These are phyloP conservation scores for Mallotus repandus DNA, from an alignment of 441 rosid genomes.

Conservation along the genomic window DNA sequence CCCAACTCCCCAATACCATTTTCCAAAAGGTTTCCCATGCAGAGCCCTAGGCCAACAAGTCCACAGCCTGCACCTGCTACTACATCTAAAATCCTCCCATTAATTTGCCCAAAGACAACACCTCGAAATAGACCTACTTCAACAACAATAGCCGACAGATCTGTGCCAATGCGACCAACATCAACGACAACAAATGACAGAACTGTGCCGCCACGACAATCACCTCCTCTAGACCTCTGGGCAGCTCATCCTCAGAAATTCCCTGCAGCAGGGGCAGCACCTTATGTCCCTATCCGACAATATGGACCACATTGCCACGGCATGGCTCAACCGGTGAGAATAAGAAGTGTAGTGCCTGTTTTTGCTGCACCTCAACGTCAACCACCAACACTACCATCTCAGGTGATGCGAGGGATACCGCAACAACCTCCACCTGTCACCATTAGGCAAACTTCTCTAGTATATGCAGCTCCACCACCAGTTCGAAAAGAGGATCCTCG, in stretches of 20 bases:
- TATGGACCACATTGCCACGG: slow-evolving; percentile 60
- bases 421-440: slow-evolving; percentile 67
- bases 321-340: slow-evolving; percentile 84
- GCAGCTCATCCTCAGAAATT: slow-evolving; percentile 51
- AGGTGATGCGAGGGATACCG: slow-evolving; percentile 41
- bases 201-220: slow-evolving; percentile 20
- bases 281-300: slow-evolving; percentile 78
- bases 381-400: slow-evolving; percentile 45
- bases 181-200: slow-evolving; percentile 31
- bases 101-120: slow-evolving; percentile 63
- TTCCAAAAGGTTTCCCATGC: slow-evolving; percentile 57
- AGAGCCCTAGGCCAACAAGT: slow-evolving; percentile 78
- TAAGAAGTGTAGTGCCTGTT: slow-evolving; percentile 79
- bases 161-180: slow-evolving; percentile 24
- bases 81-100: slow-evolving; percentile 85
- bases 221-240: slow-evolving; percentile 45
- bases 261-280: slow-evolving; percentile 73
- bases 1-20: slow-evolving; percentile 59
- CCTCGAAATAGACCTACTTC: slow-evolving; percentile 54
- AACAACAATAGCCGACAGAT: slow-evolving; percentile 32
- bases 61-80: slow-evolving; percentile 67
- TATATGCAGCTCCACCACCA: slow-evolving; percentile 53
- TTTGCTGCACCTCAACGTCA: slow-evolving; percentile 88
- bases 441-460: slow-evolving; percentile 70
- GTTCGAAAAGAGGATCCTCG: slow-evolving; percentile 40